A percentile compares a stretch with the other conserved stretches of the same genome.
Evolutionary conservation across 179 eudicot genomes (phyloP).

Genomic region (Silene coronaria): DNA sequence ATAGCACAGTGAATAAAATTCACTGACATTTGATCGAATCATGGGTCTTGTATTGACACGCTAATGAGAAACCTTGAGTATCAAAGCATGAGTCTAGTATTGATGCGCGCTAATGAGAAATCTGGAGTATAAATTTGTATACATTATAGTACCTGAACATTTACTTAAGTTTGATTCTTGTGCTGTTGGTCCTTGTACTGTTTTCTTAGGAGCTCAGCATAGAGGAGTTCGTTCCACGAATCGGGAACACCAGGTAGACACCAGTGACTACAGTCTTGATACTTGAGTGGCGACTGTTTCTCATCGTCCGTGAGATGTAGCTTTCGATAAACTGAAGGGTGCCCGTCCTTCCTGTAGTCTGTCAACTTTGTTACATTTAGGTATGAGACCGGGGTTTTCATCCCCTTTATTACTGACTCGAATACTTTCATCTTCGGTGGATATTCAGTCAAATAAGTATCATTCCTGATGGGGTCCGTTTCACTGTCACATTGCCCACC

Average conservation of each 20-base stretch:
- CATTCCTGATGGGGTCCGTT: constrained; percentile 66
- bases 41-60: background rate
- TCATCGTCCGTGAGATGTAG: constrained; percentile 42
- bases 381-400: constrained; percentile 69
- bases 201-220: constrained; percentile 58
- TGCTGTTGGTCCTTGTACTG: constrained; percentile 34
- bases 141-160: constrained; percentile 7
- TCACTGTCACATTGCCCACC: constrained; percentile 82
- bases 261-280: constrained; percentile 97
- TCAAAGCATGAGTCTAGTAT: background rate
- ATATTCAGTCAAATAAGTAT: constrained; percentile 45
- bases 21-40: background rate
- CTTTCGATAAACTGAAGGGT: constrained; percentile 76
- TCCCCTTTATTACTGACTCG: constrained; percentile 53
- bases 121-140: background rate
- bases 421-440: constrained; percentile 62
- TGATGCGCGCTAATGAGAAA: background rate
- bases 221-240: constrained; percentile 86
- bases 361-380: constrained; percentile 71
- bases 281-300: constrained; percentile 40
- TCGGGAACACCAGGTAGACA: constrained; percentile 98
- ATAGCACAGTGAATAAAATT: background rate
- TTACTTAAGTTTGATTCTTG: constrained; percentile 19
- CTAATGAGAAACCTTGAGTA: background rate
- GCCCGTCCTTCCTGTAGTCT: constrained; percentile 81